Evolutionary conservation across 257 asterid species (phyloP).

Genomic region (Plectranthus barbatus): DNA sequence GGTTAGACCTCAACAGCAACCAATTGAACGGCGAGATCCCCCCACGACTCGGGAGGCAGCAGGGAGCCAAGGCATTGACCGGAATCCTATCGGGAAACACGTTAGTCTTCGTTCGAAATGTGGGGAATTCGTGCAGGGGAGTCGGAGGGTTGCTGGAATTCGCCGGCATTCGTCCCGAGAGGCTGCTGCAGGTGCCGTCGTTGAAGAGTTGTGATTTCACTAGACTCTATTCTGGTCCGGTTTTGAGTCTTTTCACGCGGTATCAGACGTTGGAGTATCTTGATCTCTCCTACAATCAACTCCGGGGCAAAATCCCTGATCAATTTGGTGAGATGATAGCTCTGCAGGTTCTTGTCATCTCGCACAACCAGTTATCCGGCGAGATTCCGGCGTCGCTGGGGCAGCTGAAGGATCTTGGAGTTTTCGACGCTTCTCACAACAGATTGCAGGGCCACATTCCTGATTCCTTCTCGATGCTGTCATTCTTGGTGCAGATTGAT

Average conservation of each 20-base stretch:
- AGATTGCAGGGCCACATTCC: conserved; percentile 85
- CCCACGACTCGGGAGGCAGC: conserved; percentile 70
- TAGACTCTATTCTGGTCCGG: conserved; percentile 75
- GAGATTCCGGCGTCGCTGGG: conserved; percentile 80
- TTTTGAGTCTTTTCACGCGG: conserved; percentile 68
- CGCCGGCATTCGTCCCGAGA: conserved; percentile 74
- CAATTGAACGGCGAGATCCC: conserved; percentile 75
- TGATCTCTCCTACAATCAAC: conserved; percentile 81
- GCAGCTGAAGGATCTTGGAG: conserved; percentile 74
- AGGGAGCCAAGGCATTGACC: conserved; percentile 64
- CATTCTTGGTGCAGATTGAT: conserved; percentile 86
- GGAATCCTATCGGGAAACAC: conserved; percentile 92
- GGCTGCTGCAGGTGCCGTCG: conserved; percentile 71
- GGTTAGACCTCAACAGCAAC: conserved; percentile 80
- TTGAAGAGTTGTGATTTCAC: conserved; percentile 79
- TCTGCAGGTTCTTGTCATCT: conserved; percentile 69
- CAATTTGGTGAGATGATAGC: conserved; percentile 92
- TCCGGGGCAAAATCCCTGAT: conserved; percentile 78
- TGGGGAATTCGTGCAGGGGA: conserved; percentile 88
- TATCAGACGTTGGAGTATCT: conserved; percentile 86
- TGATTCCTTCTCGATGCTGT: conserved; percentile 64
- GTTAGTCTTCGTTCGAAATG: conserved; percentile 69
- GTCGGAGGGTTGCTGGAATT: conserved; percentile 91
- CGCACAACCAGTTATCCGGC: conserved; percentile 79
- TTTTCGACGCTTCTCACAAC: conserved; percentile 88